These are phyloP conservation scores for Sugiyamaella grinbergsii DNA, from an alignment of 1,139 yeast species.

Conservation along the genomic window DNA sequence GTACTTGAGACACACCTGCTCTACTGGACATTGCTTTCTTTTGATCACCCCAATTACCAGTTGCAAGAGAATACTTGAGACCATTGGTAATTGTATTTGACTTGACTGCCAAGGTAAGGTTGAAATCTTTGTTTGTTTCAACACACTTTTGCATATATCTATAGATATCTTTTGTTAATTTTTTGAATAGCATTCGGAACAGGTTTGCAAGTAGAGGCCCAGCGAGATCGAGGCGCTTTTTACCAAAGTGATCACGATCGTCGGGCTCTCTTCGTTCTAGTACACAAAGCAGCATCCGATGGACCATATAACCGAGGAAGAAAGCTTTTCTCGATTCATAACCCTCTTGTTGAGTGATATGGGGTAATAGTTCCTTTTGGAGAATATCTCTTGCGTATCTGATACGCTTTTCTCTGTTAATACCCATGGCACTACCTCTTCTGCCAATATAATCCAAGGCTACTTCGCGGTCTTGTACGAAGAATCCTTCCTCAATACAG, in stretches of 20 bases:
- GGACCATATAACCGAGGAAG: constrained; percentile 96
- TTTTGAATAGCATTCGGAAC: constrained; percentile 91
- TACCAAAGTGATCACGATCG: constrained; percentile 99
- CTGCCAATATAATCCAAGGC: constrained; percentile 98
- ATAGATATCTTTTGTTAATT: constrained; percentile 90
- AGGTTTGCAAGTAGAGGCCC: constrained; percentile 96
- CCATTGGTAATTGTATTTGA: constrained; percentile 98
- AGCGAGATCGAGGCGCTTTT: constrained; percentile 95
- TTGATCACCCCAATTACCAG: constrained; percentile 99
- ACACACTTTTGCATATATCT: constrained; percentile 99
- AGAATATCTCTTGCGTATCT: constrained; percentile 95
- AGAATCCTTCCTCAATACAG: constrained; percentile 98
- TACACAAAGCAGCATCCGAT: constrained; percentile 90
- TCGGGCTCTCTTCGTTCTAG: constrained; percentile 97
- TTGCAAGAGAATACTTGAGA: constrained; percentile 93
- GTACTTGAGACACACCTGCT: constrained; percentile 99
- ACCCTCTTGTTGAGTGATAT: constrained; percentile 96
- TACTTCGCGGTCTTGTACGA: constrained; percentile 96
- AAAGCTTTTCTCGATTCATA: constrained; percentile 96
- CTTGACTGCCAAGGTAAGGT: constrained; percentile 92
- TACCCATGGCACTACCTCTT: constrained; percentile 93
- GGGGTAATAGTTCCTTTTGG: constrained; percentile 94
- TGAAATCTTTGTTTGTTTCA: constrained; percentile 95
- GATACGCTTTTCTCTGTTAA: constrained; percentile 95
- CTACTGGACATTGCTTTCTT: constrained; percentile 98